Conservation (phyloP, 768 basidiomycete genomes). For the Rhizopogon rudus region DNA sequence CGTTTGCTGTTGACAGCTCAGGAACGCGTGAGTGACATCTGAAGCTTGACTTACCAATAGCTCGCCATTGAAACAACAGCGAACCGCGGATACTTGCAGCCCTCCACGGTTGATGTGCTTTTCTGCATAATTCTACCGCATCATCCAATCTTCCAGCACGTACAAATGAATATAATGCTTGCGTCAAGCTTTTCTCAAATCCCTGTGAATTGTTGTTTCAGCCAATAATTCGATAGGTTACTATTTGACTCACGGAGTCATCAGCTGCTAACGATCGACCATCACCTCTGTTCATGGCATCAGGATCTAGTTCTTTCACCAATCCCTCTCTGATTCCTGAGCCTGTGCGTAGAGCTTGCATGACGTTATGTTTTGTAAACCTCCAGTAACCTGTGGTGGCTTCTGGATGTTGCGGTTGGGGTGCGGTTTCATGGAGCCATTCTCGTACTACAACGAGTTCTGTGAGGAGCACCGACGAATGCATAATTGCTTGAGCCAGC, state of each 20-base stretch:
- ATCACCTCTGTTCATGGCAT: constrained; percentile 60
- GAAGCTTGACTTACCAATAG: constrained; percentile 48
- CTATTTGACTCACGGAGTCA: constrained; percentile 56
- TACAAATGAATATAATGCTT: constrained; percentile 76
- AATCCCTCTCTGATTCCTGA: constrained; percentile 41
- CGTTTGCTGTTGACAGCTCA: constrained; percentile 40
- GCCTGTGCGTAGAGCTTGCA: constrained; percentile 58
- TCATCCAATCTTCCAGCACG: constrained; percentile 83
- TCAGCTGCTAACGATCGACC: constrained; percentile 62
- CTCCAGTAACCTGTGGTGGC: constrained; percentile 81
- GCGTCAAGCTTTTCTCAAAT: constrained; percentile 73
- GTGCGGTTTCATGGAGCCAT: constrained; percentile 80
- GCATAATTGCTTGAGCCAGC: constrained; percentile 70
- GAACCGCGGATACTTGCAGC: constrained; percentile 88
- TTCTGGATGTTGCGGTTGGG: constrained; percentile 55
- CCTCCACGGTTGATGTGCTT: constrained; percentile 87
- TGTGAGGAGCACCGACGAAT: constrained; percentile 57
- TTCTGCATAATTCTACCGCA: constrained; percentile 76
- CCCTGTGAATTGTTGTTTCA: constrained; percentile 40
- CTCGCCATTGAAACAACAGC: constrained; percentile 68
- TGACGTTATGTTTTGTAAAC: constrained; percentile 71
- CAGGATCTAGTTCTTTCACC: constrained; percentile 75
- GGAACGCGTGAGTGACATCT: constrained; percentile 16
- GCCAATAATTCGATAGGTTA: neutral
- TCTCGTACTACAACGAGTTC: constrained; percentile 83